These are phyloP conservation scores for Cladosporium velox DNA, from an alignment of 2,329 filamentous ascomycete genomes.

Conservation along the genomic window DNA sequence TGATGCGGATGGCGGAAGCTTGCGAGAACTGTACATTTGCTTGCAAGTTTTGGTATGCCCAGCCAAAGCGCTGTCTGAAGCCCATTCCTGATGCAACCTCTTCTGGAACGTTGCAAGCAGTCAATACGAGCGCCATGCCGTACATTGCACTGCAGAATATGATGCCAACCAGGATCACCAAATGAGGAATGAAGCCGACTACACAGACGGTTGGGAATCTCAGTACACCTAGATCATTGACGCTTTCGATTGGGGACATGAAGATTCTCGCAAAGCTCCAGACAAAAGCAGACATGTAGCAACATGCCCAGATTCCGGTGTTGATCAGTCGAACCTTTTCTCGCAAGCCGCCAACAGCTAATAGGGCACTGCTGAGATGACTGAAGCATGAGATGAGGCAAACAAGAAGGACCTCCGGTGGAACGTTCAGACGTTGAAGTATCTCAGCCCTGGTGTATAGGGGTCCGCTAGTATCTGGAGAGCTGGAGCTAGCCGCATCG, in stretches of 20 bases:
- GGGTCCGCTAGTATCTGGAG: conserved; percentile 23
- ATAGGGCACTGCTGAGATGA: conserved; percentile 78
- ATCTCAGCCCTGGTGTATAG: conserved; percentile 50
- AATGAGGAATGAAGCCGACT: conserved; percentile 89
- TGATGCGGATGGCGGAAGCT: conserved; percentile 67
- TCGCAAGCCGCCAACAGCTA: conserved; percentile 80
- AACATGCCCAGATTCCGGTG: conserved; percentile 85
- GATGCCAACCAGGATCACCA: conserved; percentile 83
- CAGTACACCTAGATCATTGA: conserved; percentile 70
- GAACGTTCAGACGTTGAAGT: conserved; percentile 78
- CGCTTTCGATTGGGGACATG: conserved; percentile 52
- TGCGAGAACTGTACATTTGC: conserved; percentile 81
- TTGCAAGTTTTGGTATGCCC: conserved; percentile 86
- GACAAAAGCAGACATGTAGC: conserved; percentile 83
- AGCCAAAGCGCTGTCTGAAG: conserved; percentile 61
- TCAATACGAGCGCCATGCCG: conserved; percentile 71
- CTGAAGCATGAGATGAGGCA: conserved; percentile 87
- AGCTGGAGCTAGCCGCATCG: conserved; percentile 35
- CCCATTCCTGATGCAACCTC: conserved; percentile 49
- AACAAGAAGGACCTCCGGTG: conserved; percentile 84
- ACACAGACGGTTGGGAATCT: conserved; percentile 93
- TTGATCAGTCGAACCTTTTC: conserved; percentile 78
- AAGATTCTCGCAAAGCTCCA: conserved; percentile 65
- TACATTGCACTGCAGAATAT: conserved; percentile 76
- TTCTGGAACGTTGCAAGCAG: conserved; percentile 66